Evolutionary conservation across 352 stramenopile species (phyloP), one percentile per base, ranked within the genome.

Genomic region (Pelagophyceae sp.): DNA sequence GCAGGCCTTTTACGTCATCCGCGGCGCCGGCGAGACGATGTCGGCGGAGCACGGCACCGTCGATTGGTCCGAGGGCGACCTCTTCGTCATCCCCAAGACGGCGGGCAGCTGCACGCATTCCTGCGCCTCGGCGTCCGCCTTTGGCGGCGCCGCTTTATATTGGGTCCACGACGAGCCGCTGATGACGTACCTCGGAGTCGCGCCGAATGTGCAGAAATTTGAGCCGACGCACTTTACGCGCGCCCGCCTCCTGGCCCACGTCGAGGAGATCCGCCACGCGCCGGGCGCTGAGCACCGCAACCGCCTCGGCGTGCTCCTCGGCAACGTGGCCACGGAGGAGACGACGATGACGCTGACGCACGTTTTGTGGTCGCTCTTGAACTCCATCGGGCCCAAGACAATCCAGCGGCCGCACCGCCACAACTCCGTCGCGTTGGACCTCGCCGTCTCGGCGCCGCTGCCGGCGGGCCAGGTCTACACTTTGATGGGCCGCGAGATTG

Each of bases 381-480:
- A 85, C 40, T 37, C 76, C 20, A 63, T 85, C 20, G 79, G 79
- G 23, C 70, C 50, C 29, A 45, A 78, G 25, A 58, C 76, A 0
- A 77, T 77, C 19, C 81, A 85, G 67, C 67, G 77, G 20, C 81
- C 81, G n/a, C 81, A 85, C 71, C 23, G 77, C 11, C 81, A 85
- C 69, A 85, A 85, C 70, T 83, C 77, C 27, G 81, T 85, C 17
- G 81, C 81, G n/a, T 40, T 85, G 29, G 81, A 85, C 72, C 76
- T 85, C 27, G 81, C 76, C 58, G 81, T 85, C 25, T 17, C n/a
- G 27, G 81, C 81, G 1, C 11, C 11, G 27, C 17, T 11, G 27
- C 54, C 38, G 32, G 38, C 37, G 6, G 40, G 69, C n/a, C 37
- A 64, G 25, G 78, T 83, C 31, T 85, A 85, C 63, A 85, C 81